Base-by-base conservation (phyloP, 1,284 basidiomycete genomes). In the Flammula alnicola region DNA sequence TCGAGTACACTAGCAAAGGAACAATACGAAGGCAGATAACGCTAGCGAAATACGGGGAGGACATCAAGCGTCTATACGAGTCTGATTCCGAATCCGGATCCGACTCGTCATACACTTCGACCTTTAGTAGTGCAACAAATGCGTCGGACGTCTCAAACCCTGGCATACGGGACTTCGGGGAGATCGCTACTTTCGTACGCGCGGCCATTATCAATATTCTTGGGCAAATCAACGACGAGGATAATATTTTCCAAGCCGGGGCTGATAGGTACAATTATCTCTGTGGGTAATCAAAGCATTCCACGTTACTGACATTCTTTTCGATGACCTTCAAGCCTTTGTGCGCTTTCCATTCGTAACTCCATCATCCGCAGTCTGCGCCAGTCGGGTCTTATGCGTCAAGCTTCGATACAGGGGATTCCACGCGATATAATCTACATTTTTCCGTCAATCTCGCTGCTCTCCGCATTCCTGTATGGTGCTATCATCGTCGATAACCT, bases 271-370 rank as follows among this genome's bases (percentile, higher is more conserved):
- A 17, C 2, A 31, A 14, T 6, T 9, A 5, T 23, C 19, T 8
- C 16, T 20, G 5, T 3, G 3, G 11, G 27, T 30, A 22, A 16
- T 9, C 14, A 2, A 17, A 4, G 0, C 6, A 17, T n/a, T n/a
- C n/a, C n/a, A 14, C 6, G n/a, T 22, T 27, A 40, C 25, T 40
- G 1, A 27, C 10, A 4, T 25, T 6, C 9, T 6, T 23, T 10
- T 31, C 8, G 7, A n/a, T 14, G n/a, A n/a, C 6, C 9, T 1
- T 16, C 14, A 9, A 49, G 47, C 20, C 39, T 49, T 0, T 49
- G 47, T n/a, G 40, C 47, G 5, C 25, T 49, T 1, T 36, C 47
- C n/a, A 49, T 49, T 14, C 20, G 40, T 4, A 43, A 42, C 12
- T 14, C 30, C 7, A 49, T 49, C 3, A 16, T 33, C 10, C 30